phyloP scores from a whole-genome alignment of 352 stramenopile species.

The Phytopythium montanum region DNA sequence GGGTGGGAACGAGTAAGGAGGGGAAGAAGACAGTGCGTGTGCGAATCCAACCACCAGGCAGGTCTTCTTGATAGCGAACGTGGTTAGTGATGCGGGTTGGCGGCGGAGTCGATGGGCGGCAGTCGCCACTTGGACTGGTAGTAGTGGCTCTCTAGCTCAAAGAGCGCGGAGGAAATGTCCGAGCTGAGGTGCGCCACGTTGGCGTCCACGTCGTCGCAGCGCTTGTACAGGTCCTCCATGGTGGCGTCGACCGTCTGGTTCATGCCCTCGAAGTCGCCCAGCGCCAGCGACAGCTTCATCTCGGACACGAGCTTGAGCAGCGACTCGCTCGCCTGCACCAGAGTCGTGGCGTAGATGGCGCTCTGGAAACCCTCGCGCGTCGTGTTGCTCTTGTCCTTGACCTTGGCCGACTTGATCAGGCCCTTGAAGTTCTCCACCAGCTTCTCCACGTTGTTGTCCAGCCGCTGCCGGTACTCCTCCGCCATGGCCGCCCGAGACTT shows the following conservation, averaged over 20 bases:
- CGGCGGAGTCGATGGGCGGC: constrained; percentile 26
- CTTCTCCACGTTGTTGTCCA: constrained; percentile 88
- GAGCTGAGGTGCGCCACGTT: constrained; percentile 75
- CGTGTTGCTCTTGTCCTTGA: constrained; percentile 82
- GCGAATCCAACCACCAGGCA: constrained; percentile 7
- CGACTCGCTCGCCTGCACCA: constrained; percentile 78
- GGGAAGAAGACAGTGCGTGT: neutral
- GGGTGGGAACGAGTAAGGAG: neutral
- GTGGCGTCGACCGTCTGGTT: constrained; percentile 80
- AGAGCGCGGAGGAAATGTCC: constrained; percentile 75
- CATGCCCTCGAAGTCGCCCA: constrained; percentile 84
- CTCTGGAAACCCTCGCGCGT: constrained; percentile 76
- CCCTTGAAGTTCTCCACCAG: constrained; percentile 86
- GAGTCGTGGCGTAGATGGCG: constrained; percentile 77
- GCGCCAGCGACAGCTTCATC: constrained; percentile 75
- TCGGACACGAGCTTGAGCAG: constrained; percentile 79
- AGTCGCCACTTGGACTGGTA: constrained; percentile 82
- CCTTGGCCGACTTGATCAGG: constrained; percentile 77
- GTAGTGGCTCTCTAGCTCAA: constrained; percentile 81
- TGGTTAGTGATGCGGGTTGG: constrained; percentile 16
- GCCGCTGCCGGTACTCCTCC: constrained; percentile 80
- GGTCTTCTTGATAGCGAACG: neutral
- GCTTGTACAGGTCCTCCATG: constrained; percentile 62
- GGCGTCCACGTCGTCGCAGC: constrained; percentile 78
- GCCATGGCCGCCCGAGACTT: constrained; percentile 37